Evolutionary conservation across 179 eudicot genomes (phyloP).

Genomic region (Dionaea muscipula): DNA sequence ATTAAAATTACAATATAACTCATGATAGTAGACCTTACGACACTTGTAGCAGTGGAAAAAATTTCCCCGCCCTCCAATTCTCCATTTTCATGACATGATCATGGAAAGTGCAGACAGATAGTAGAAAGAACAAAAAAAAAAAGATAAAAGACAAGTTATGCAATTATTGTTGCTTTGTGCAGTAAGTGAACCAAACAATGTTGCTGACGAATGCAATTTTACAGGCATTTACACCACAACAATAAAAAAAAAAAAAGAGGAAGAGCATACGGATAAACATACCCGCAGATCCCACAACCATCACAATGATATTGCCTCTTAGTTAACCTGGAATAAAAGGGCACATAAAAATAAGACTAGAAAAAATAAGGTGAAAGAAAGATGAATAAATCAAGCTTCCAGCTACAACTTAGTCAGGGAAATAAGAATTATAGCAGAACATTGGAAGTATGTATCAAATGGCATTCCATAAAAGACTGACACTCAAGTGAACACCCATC

Average conservation of each 20-base stretch:
- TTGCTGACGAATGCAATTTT: no score
- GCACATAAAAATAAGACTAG: background rate
- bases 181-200: no score
- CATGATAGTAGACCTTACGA: conserved; percentile 22
- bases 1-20: background rate
- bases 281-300: conserved; percentile 80
- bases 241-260: background rate
- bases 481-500: no score
- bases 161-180: no score
- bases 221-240: no score
- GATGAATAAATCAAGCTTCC: no score
- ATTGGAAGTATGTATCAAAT: no score
- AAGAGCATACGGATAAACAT: background rate
- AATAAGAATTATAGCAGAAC: no score
- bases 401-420: no score
- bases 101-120: background rate
- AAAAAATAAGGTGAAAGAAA: no score
- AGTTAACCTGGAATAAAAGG: conserved; percentile 29
- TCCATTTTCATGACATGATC: conserved; percentile 11
- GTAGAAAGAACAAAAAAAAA: background rate
- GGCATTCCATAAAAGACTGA: no score
- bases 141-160: no score
- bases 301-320: conserved; percentile 71
- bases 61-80: conserved; percentile 64
- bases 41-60: conserved; percentile 68